Evolutionary conservation across 768 basidiomycete genomes (phyloP).

Genomic region (Myochromella boudieri): DNA sequence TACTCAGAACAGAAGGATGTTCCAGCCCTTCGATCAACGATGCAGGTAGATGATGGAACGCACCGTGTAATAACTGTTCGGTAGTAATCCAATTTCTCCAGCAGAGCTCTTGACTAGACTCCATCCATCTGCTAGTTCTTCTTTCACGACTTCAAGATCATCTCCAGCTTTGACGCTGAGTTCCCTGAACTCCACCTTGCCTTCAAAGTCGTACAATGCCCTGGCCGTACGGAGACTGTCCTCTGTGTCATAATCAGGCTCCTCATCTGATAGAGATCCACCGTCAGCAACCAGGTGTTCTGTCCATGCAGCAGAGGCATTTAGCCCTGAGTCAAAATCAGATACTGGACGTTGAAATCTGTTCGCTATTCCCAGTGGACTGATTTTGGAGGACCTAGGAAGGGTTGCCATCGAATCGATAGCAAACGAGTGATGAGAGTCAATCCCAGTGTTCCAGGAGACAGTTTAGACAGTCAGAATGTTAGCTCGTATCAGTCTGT

Average conservation of each 20-base stretch:
- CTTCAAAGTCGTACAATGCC: conserved; percentile 73
- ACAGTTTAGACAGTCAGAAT: no score
- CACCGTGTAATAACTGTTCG: conserved; percentile 73
- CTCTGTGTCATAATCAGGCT: conserved; percentile 32
- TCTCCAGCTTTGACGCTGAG: conserved; percentile 69
- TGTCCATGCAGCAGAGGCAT: conserved; percentile 78
- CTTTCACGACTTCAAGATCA: conserved; percentile 66
- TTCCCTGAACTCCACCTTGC: conserved; percentile 74
- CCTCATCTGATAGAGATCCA: conserved; percentile 58
- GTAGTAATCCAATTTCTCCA: conserved; percentile 70
- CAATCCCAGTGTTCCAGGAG: no score
- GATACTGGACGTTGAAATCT: conserved; percentile 30
- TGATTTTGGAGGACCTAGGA: conserved; percentile 15
- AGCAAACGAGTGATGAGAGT: no score
- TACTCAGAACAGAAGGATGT: conserved; percentile 23
- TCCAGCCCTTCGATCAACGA: background rate
- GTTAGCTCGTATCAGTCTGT: no score
- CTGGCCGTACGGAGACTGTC: conserved; percentile 52
- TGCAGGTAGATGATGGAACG: conserved; percentile 21
- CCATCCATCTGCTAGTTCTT: conserved; percentile 78
- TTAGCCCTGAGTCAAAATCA: conserved; percentile 77
- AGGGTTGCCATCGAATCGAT: conserved; percentile 22
- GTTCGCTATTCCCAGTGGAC: conserved; percentile 8
- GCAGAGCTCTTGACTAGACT: conserved; percentile 61
- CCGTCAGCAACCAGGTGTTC: conserved; percentile 46